Evolutionary conservation across 345 rosid species (phyloP).

Genomic region (Cardamine chenopodiifolia): DNA sequence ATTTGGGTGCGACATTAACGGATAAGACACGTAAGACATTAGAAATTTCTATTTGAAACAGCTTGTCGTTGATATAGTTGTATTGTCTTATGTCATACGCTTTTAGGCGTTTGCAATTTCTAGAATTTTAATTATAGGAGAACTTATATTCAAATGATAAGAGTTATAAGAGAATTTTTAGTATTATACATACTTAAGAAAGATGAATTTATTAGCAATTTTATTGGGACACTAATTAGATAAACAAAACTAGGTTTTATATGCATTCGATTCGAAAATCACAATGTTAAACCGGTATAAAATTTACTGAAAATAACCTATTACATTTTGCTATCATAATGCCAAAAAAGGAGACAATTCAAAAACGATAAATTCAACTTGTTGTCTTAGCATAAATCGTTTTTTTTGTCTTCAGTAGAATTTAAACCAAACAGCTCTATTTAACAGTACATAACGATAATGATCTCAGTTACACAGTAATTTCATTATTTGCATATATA

Average conservation of each 20-base stretch:
- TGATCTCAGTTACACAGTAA: slow-evolving; percentile 3
- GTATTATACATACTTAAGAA: not conserved
- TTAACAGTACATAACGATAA: not conserved
- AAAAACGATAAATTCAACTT: not conserved
- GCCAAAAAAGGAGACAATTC: not conserved
- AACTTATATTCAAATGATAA: not conserved
- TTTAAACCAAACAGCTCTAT: not conserved
- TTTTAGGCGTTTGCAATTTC: not conserved
- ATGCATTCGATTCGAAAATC: not conserved
- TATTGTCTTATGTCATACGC: slow-evolving; percentile 31
- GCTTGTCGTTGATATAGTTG: slow-evolving; percentile 30
- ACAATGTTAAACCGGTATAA: not conserved
- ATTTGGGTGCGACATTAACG: slow-evolving; percentile 39
- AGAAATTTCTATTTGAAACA: slow-evolving; percentile 14
- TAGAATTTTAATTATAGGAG: not conserved
- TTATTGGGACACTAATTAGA: not conserved
- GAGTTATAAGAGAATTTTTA: not conserved
- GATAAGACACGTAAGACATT: slow-evolving; percentile 41
- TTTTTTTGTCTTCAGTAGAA: not conserved
- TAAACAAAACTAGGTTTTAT: not conserved
- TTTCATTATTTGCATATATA: not conserved
- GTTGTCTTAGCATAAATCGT: not conserved
- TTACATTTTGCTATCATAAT: not conserved
- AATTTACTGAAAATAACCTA: not conserved
- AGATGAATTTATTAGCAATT: not conserved